Percentiles rank a stretch among this genome's conserved stretches.
Evolutionary conservation across 192 early-diverging fungal species (phyloP).

Genomic region (Neocallimastix lanati): DNA sequence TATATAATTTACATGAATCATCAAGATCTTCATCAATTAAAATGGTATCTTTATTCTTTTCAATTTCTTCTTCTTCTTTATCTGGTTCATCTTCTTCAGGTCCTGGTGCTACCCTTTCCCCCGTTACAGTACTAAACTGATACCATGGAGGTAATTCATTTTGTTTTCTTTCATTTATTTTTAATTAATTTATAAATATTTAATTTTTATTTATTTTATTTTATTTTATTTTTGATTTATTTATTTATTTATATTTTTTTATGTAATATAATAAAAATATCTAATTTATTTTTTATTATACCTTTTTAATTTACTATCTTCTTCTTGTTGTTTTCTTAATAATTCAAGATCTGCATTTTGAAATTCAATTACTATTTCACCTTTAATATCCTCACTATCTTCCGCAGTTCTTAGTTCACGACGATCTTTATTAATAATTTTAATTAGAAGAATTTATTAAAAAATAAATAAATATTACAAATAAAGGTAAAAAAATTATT

Average conservation of each 20-base stretch:
- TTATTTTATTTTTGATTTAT: too few species aligned
- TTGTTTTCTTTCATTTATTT: neutral
- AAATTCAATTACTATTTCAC: neutral
- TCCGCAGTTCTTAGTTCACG: neutral
- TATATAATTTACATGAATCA: neutral
- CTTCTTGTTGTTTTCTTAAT: neutral
- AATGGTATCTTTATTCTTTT: neutral
- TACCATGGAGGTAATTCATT: conserved; percentile 1
- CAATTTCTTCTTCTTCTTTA: neutral
- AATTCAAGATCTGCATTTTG: neutral
- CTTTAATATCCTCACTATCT: neutral
- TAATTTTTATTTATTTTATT: too few species aligned
- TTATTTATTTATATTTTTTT: too few species aligned
- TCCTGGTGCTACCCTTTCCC: neutral
- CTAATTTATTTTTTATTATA: too few species aligned
- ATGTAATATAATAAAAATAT: too few species aligned
- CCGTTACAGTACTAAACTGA: conserved; percentile 2
- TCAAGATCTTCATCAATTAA: neutral
- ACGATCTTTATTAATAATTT: too few species aligned
- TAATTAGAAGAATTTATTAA: too few species aligned
- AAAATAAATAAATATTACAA: too few species aligned
- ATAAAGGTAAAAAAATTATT: too few species aligned
- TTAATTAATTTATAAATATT: too few species aligned
- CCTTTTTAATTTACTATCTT: neutral
- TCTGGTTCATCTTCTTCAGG: neutral